A percentile compares a stretch with the other conserved stretches of the same genome.
These are phyloP conservation scores for Hippophae gyantsensis DNA, from an alignment of 306 rosid genomes.

Conservation along the genomic window DNA sequence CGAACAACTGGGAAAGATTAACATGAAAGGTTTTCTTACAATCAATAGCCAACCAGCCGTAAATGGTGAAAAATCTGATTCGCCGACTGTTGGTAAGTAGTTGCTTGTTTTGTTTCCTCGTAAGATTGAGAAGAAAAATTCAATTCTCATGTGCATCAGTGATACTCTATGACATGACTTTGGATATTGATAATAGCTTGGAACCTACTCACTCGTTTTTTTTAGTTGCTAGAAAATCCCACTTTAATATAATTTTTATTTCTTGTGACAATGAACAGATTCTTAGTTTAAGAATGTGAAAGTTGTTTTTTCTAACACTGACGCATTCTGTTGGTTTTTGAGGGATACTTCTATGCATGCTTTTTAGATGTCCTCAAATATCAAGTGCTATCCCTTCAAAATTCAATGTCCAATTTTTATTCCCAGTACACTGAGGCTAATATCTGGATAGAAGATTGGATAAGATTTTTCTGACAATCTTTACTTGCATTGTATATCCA, in stretches of 20 bases:
- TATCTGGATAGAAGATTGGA: neutral
- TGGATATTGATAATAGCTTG: neutral
- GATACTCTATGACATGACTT: neutral
- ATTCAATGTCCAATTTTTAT: too few species aligned
- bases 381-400: neutral
- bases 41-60: constrained; percentile 97
- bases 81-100: constrained; percentile 68
- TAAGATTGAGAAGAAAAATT: neutral
- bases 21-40: constrained; percentile 72
- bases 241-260: too few species aligned
- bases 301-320: neutral
- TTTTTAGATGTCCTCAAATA: neutral
- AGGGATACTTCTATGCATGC: neutral
- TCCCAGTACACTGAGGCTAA: neutral
- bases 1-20: constrained; percentile 66
- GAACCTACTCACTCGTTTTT: neutral
- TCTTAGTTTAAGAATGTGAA: neutral
- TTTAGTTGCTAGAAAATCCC: too few species aligned
- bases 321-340: neutral
- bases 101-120: neutral
- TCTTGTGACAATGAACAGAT: neutral
- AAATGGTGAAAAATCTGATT: constrained; percentile 81
- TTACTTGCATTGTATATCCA: neutral
- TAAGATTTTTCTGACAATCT: neutral
- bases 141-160: neutral